phyloP scores from a whole-genome alignment of 2,329 filamentous ascomycete genomes.

The Cytospora mali region DNA sequence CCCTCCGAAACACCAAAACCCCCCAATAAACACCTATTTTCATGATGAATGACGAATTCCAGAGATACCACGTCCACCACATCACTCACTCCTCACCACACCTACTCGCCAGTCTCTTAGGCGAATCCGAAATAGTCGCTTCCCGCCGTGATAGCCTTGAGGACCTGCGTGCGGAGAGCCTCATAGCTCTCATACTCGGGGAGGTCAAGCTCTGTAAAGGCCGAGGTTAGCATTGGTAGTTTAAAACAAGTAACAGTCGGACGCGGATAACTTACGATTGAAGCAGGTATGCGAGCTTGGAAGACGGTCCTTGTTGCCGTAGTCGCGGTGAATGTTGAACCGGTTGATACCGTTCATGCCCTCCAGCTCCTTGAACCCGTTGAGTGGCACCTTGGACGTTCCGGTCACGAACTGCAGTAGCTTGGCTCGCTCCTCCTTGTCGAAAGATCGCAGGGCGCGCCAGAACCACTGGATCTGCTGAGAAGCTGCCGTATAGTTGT shows the following conservation, averaged over 20 bases:
- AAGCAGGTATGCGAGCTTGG: constrained; percentile 98
- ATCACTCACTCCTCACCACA: not conserved
- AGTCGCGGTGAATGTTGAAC: constrained; percentile 99
- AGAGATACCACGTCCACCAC: not conserved
- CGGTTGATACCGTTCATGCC: constrained; percentile 98
- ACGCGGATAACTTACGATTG: constrained; percentile 74
- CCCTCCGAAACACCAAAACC: constrained; percentile 26
- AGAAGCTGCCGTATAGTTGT: constrained; percentile 93
- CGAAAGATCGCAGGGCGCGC: constrained; percentile 94
- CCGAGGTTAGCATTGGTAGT: constrained; percentile 11
- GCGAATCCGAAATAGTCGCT: constrained; percentile 98
- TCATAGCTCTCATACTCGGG: constrained; percentile 99
- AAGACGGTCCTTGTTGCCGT: constrained; percentile 92
- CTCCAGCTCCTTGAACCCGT: constrained; percentile 98
- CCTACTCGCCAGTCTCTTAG: constrained; percentile 47
- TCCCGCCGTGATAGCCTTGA: constrained; percentile 96
- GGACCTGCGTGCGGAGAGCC: constrained; percentile 78
- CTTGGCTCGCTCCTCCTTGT: constrained; percentile 98
- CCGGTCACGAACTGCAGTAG: constrained; percentile 97
- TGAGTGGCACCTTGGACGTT: constrained; percentile 96
- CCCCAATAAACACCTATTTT: constrained; percentile 21
- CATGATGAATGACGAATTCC: constrained; percentile 6
- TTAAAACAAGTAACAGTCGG: not conserved
- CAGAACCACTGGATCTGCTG: constrained; percentile 99
- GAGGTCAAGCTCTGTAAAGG: constrained; percentile 80